Conservation (phyloP, 2,329 filamentous ascomycete species). For the Gaeumannomyces sp. region DNA sequence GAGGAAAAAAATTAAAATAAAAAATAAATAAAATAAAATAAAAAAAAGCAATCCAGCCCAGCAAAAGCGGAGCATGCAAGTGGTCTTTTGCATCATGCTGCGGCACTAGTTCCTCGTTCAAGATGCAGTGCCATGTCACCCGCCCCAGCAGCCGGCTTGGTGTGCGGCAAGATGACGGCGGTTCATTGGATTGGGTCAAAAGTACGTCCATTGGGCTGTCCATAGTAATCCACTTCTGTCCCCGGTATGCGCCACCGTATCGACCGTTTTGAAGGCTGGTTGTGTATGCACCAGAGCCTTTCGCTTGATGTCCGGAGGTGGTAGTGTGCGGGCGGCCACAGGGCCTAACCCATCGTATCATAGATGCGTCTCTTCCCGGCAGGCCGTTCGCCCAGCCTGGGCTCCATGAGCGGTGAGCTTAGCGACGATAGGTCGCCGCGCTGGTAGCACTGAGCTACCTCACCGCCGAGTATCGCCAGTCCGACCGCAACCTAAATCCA, state of each 20-base stretch:
- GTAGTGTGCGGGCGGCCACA: not conserved
- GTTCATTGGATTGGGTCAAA: not conserved
- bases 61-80: not conserved
- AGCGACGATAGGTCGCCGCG: not conserved
- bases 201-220: not conserved
- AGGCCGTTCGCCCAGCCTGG: not conserved
- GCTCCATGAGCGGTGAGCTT: not conserved
- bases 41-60: not conserved
- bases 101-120: not conserved
- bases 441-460: not conserved
- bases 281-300: not conserved
- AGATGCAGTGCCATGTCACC: not conserved
- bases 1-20: not conserved
- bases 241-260: not conserved
- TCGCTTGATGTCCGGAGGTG: not conserved
- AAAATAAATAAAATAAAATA: too few relatives aligned
- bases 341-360: not conserved
- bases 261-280: not conserved
- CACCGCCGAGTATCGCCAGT: not conserved
- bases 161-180: not conserved
- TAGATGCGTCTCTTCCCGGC: not conserved
- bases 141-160: not conserved
- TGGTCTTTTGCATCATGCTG: not conserved
- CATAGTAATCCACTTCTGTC: not conserved
- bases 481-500: conserved; percentile 1